Evolutionary conservation across 2,329 filamentous ascomycete genomes (phyloP), one percentile per base, ranked within the genome.

Genomic region (Aspergillus sp.): DNA sequence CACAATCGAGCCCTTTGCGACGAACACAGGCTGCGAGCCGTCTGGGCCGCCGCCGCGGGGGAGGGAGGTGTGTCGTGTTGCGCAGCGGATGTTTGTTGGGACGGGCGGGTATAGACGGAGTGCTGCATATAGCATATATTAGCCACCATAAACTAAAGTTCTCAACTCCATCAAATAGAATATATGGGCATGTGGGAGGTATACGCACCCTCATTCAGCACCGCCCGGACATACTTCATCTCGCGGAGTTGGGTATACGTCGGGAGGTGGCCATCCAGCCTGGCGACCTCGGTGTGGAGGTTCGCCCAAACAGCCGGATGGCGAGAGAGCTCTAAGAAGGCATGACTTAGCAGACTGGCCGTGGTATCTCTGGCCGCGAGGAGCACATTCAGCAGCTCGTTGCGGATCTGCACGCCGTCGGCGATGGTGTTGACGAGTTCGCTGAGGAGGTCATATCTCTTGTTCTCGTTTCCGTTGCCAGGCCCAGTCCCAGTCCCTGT

Each of bases 1-100:
- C 59, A 95, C 78, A 6, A 82, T 74, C 1, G 86, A 86, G 66
- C 87, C 84, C 72, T 90, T 88, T 57, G 84, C 82, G 8, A 91
- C 75, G 57, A 86, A 84, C 1, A 93, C 68, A 0, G 89, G 89
- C 45, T 81, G 75, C 1, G 75, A 72, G 43, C 79, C 73, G 70
- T 89, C 83, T 1, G 82, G 80, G 0, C 89, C 89, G 59, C 88
- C 88, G 60, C 89, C 77, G 5, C 64, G 63, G 2, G 78, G 78
- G 37, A 81, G 66, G 6, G 72, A 76, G 2, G 80, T 81, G 60
- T 79, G 75, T 17, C 63, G 65, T 19, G 70, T 56, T 6, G 76
- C 75, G 6, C 65, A 60, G 52, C 78, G 73, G 48, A 70, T 68
- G 66, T 82, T 82, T 57, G 75, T 67, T 0, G 80, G 79, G 6